Percentiles rank a stretch among this genome's conserved stretches.
These are phyloP conservation scores for Luvunga scandens DNA, from an alignment of 345 rosid genomes.

Conservation along the genomic window DNA sequence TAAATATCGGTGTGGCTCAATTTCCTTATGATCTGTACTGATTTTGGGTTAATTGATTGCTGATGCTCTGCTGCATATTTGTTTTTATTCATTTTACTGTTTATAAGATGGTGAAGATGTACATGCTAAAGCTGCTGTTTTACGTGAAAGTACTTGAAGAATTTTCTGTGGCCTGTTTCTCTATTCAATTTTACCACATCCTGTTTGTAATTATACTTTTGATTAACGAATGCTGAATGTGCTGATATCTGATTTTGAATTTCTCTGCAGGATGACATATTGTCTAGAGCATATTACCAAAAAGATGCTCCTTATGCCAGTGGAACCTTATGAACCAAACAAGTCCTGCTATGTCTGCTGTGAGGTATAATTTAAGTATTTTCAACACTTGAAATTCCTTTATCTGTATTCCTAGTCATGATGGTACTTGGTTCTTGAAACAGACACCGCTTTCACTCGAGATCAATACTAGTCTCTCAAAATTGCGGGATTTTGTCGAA, in stretches of 20 bases:
- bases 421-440: constrained; percentile 19
- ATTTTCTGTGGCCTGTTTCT: neutral
- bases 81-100: neutral
- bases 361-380: constrained; percentile 47
- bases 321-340: constrained; percentile 90
- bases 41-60: neutral
- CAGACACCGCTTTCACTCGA: constrained; percentile 89
- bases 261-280: constrained; percentile 77
- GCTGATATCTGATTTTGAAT: constrained; percentile 18
- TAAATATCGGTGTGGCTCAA: constrained; percentile 63
- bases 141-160: neutral
- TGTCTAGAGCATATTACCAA: constrained; percentile 82
- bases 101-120: neutral
- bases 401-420: constrained; percentile 5
- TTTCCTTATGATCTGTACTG: constrained; percentile 16
- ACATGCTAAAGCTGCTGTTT: neutral
- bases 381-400: constrained; percentile 11
- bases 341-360: constrained; percentile 96
- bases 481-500: constrained; percentile 87
- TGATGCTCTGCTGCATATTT: neutral
- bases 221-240: neutral
- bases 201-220: neutral
- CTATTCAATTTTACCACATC: neutral
- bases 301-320: constrained; percentile 97
- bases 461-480: constrained; percentile 70